phyloP scores from a whole-genome alignment of 805 yeast species.

The Schizosaccharomyces osmophilus region DNA sequence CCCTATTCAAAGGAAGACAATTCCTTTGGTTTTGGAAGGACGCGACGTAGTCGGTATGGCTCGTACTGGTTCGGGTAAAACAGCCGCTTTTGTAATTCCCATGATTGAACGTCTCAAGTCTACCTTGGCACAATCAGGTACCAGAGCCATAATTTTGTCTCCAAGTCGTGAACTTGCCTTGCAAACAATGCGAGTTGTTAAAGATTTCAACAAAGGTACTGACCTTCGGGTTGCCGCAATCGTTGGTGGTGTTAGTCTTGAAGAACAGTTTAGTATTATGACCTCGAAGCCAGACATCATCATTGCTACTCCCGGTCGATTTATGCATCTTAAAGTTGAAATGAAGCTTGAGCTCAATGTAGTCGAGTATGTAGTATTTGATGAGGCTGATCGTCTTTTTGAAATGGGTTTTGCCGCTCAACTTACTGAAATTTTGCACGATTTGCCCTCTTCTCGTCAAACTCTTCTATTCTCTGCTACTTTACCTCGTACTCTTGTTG shows the following conservation, averaged over 20 bases:
- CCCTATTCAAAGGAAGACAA: constrained; percentile 89
- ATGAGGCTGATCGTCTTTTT: constrained; percentile 88
- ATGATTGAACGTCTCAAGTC: constrained; percentile 60
- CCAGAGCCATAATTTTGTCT: constrained; percentile 65
- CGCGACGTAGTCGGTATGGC: constrained; percentile 99
- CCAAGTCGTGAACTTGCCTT: constrained; percentile 92
- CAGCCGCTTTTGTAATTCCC: constrained; percentile 89
- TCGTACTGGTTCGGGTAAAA: constrained; percentile 95
- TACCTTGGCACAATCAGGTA: constrained; percentile 63
- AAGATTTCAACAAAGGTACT: constrained; percentile 65
- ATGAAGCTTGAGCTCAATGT: constrained; percentile 68
- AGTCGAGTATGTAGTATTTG: constrained; percentile 78
- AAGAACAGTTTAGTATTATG: constrained; percentile 83
- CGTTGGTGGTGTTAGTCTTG: constrained; percentile 97
- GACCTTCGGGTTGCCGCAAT: constrained; percentile 57
- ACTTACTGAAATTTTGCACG: constrained; percentile 62
- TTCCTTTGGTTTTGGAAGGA: constrained; percentile 65
- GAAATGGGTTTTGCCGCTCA: constrained; percentile 94
- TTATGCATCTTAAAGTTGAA: constrained; percentile 82
- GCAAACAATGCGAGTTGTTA: constrained; percentile 72
- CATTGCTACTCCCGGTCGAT: constrained; percentile 94
- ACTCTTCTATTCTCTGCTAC: constrained; percentile 86
- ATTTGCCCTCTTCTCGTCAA: constrained; percentile 65
- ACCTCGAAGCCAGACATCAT: constrained; percentile 83
- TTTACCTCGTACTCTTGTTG: constrained; percentile 72